Conservation (phyloP, 257 asterid species). For the Solanum tarapatanum region DNA sequence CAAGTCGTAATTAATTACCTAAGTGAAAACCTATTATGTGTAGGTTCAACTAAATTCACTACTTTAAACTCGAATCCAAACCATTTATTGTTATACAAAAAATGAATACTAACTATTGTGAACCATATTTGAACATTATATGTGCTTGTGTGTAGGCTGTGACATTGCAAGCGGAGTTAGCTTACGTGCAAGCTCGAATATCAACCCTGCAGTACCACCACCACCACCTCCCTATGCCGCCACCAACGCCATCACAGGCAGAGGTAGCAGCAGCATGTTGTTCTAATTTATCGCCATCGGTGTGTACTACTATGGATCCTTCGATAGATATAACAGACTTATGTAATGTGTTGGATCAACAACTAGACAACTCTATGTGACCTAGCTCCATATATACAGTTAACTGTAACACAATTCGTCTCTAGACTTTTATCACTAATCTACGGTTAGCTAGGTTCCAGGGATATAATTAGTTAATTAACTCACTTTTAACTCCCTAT, state of each 20-base stretch:
- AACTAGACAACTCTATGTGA: not conserved
- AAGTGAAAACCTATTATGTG: not conserved
- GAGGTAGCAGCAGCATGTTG: not conserved
- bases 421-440: not conserved
- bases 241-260: not conserved
- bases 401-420: not conserved
- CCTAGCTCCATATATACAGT: not conserved
- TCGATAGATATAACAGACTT: not conserved
- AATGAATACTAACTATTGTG: not conserved
- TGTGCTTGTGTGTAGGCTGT: constrained; percentile 35
- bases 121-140: no score
- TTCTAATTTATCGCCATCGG: not conserved
- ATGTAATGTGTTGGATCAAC: not conserved
- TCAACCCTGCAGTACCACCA: constrained; percentile 27
- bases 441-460: not conserved
- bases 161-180: constrained; percentile 77
- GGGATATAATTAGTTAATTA: not conserved
- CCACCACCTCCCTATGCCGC: not conserved
- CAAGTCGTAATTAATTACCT: no score
- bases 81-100: no score
- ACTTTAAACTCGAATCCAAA: rapidly evolving
- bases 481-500: not conserved
- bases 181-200: constrained; percentile 70
- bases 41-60: not conserved
- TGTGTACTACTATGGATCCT: not conserved